phyloP scores from a whole-genome alignment of 192 early-diverging fungal species.

The Coemansia sp. region DNA sequence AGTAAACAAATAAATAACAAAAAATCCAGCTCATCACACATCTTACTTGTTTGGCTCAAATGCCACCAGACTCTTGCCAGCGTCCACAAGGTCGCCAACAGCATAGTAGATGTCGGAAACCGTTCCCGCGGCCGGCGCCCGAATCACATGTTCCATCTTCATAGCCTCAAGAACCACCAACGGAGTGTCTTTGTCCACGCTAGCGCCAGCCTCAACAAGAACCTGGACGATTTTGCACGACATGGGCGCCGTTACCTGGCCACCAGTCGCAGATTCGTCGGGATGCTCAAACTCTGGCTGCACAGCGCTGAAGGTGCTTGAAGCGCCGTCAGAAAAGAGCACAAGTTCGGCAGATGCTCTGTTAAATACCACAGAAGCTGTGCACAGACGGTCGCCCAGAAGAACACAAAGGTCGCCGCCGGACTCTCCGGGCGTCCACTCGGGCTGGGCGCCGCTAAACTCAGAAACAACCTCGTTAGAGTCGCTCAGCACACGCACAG shows the following conservation, averaged over 20 bases:
- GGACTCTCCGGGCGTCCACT: conserved; percentile 24
- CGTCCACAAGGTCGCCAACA: conserved; percentile 85
- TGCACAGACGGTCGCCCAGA: conserved; percentile 54
- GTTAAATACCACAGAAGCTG: conserved; percentile 66
- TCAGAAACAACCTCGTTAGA: conserved; percentile 4
- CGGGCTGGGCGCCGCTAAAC: conserved; percentile 14
- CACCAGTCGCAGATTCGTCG: conserved; percentile 51
- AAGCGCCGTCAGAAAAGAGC: conserved; percentile 62
- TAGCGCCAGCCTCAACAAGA: conserved; percentile 70
- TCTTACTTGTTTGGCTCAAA: conserved; percentile 51
- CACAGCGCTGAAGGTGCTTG: conserved; percentile 56
- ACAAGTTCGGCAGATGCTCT: conserved; percentile 42
- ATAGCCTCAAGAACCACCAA: conserved; percentile 93
- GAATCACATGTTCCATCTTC: conserved; percentile 99
- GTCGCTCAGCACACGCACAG: not conserved
- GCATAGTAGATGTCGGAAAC: conserved; percentile 76
- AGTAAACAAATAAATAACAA: not conserved
- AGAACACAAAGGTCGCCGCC: conserved; percentile 58
- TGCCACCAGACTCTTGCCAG: conserved; percentile 78
- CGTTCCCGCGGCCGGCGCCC: conserved; percentile 72
- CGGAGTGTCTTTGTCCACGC: conserved; percentile 77
- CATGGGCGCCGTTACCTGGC: conserved; percentile 84
- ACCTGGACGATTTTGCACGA: conserved; percentile 95
- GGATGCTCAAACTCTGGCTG: conserved; percentile 59
- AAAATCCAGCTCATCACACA: not conserved